Percentiles rank a stretch among this genome's conserved stretches.
phyloP scores from a whole-genome alignment of 2,329 filamentous ascomycete species.

The Fonsecaea pedrosoi region DNA sequence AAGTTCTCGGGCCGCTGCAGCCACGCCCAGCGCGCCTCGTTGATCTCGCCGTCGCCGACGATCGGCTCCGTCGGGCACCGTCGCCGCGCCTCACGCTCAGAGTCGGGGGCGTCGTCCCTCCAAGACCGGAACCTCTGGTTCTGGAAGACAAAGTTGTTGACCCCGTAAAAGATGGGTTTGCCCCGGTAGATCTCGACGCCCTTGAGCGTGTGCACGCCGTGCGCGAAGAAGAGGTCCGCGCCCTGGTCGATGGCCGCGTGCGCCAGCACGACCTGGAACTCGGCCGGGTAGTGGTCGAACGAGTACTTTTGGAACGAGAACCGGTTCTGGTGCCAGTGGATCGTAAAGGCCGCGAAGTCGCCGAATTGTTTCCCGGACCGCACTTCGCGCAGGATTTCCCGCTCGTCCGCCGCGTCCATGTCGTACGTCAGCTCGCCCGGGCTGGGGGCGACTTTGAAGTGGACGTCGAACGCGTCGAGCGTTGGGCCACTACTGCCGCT shows the following conservation, averaged over 20 bases:
- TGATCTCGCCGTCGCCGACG: conserved; percentile 7
- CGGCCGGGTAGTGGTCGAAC: conserved; percentile 14
- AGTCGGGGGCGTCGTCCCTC: conserved; percentile 1
- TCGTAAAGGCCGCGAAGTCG: conserved; percentile 16
- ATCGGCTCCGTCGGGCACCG: neutral
- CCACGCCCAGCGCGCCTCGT: conserved; percentile 14
- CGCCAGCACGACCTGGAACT: conserved; percentile 6
- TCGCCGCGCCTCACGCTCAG: neutral
- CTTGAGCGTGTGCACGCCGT: conserved; percentile 14
- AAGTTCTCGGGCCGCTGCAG: conserved; percentile 15
- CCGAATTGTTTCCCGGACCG: conserved; percentile 5
- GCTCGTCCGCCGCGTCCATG: conserved; percentile 9
- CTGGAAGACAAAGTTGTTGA: conserved; percentile 15
- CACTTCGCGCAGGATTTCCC: conserved; percentile 14
- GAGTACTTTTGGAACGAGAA: conserved; percentile 12
- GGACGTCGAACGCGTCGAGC: conserved; percentile 10
- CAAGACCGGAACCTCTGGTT: conserved; percentile 15
- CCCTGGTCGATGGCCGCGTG: conserved; percentile 10
- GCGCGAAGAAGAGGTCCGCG: conserved; percentile 14
- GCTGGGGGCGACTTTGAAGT: conserved; percentile 8
- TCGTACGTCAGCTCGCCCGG: conserved; percentile 9
- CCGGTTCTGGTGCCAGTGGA: conserved; percentile 15
- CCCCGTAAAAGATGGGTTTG: conserved; percentile 12
- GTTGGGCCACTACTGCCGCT: neutral
- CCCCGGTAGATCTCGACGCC: conserved; percentile 13